Evolutionary conservation across 495 filamentous ascomycete species (phyloP).

Genomic region (Trichoderma erinaceum): DNA sequence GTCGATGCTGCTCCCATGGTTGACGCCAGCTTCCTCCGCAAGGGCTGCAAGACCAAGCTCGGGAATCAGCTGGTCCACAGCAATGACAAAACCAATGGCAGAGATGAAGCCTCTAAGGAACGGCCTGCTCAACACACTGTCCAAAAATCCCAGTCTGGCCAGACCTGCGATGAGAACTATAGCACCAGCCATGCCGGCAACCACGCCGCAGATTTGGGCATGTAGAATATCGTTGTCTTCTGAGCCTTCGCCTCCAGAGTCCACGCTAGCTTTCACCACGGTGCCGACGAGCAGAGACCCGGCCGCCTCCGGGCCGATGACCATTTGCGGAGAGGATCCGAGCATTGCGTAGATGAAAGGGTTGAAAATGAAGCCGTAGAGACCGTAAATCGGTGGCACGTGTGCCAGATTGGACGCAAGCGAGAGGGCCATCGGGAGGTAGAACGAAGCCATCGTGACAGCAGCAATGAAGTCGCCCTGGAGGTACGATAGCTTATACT

Average conservation of each 20-base stretch:
- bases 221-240: slow-evolving; percentile 68
- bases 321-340: slow-evolving; percentile 84
- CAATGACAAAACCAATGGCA: slow-evolving; percentile 91
- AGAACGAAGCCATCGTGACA: slow-evolving; percentile 90
- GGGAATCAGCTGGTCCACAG: slow-evolving; percentile 89
- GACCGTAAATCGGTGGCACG: slow-evolving; percentile 87
- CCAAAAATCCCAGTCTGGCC: slow-evolving; percentile 83
- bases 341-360: slow-evolving; percentile 84
- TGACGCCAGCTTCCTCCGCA: slow-evolving; percentile 52
- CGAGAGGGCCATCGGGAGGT: slow-evolving; percentile 95
- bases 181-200: slow-evolving; percentile 77
- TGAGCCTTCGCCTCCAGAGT: slow-evolving; percentile 50
- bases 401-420: slow-evolving; percentile 91
- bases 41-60: slow-evolving; percentile 70
- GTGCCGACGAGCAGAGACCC: slow-evolving; percentile 84
- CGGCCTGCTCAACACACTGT: slow-evolving; percentile 87
- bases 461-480: slow-evolving; percentile 82
- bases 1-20: slow-evolving; percentile 75
- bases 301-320: slow-evolving; percentile 93
- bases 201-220: slow-evolving; percentile 80
- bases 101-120: slow-evolving; percentile 94
- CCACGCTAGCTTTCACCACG: slow-evolving; percentile 73
- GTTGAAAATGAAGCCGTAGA: slow-evolving; percentile 90
- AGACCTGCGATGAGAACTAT: slow-evolving; percentile 81
- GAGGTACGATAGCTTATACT: slow-evolving; percentile 76